Evolutionary conservation across 2,329 filamentous ascomycete species (phyloP), one percentile per base, ranked within the genome.

Genomic region (Botryotinia convoluta): DNA sequence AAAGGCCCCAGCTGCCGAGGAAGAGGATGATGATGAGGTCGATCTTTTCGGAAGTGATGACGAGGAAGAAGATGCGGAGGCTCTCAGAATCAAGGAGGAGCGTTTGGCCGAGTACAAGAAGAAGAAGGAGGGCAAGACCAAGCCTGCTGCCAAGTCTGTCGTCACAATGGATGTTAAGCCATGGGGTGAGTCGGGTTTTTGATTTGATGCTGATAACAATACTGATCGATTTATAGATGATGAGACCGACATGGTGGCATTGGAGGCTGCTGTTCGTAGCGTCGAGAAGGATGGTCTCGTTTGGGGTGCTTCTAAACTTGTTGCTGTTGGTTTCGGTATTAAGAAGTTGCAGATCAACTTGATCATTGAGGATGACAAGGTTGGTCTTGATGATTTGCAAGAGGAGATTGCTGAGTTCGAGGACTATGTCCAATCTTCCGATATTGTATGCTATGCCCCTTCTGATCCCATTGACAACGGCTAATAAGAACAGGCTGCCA

Each of bases 301-400:
- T 77, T 99, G 96, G 96, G 95, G 95, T 90, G 90, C 88, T 77
- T 95, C 93, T 84, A 93, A 96, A 88, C 87, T 97, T 78, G 91
- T 97, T 70, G 84, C 95, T 78, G 91, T 99, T 81, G 95, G 95
- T 82, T 99, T 93, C 89, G 96, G 96, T 88, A 97, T 99, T 88
- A 96, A 93, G 89, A 98, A 98, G 90, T 91, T 99, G 77, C 95
- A 98, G 90, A 97, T 99, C 88, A 98, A 93, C 91, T 86, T 98
- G 79, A 94, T 98, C 80, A 87, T 98, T 78, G 96, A 98, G 88
- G 96, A 99, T 83, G 95, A 98, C 79, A 98, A 98, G 90, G 84
- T 99, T 82, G 95, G 93, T 78, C 84, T 93, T 77, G 89, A 92
- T 79, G 95, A 98, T 76, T 91, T 99, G 79, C 90, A 97, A 88